These are phyloP conservation scores for Entophlyctis luteolus DNA, from an alignment of 192 early-diverging fungal genomes.

Conservation along the genomic window DNA sequence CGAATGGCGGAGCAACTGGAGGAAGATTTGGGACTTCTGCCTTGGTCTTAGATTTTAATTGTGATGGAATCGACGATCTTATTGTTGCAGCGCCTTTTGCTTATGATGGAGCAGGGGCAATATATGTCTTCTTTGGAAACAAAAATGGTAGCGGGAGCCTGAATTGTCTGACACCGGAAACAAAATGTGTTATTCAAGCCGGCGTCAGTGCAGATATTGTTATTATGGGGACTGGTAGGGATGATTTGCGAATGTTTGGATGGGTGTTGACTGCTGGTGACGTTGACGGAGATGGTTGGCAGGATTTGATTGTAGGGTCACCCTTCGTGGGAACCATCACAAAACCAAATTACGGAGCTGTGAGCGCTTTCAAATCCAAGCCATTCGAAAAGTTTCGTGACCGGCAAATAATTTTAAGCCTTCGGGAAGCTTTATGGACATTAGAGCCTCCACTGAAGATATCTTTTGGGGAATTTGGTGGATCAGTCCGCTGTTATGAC, in stretches of 20 bases:
- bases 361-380: constrained; percentile 12
- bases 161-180: background rate
- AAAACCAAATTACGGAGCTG: constrained; percentile 8
- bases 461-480: constrained; percentile 18
- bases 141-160: background rate
- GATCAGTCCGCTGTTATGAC: background rate
- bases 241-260: constrained; percentile 7
- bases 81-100: constrained; percentile 60
- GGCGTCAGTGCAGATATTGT: constrained; percentile 7
- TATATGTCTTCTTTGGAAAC: constrained; percentile 25
- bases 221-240: background rate
- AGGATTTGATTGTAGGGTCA: constrained; percentile 16
- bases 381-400: background rate
- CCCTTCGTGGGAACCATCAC: constrained; percentile 8
- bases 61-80: constrained; percentile 83
- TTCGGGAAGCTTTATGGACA: constrained; percentile 9
- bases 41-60: constrained; percentile 76
- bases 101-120: background rate
- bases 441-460: background rate
- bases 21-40: constrained; percentile 71
- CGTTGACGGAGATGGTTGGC: constrained; percentile 9
- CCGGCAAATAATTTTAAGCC: background rate
- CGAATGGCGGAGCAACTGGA: background rate
- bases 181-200: background rate
- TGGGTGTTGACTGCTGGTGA: constrained; percentile 8